Conservation (phyloP, 805 yeast genomes). For the Nematodospora valgi region DNA sequence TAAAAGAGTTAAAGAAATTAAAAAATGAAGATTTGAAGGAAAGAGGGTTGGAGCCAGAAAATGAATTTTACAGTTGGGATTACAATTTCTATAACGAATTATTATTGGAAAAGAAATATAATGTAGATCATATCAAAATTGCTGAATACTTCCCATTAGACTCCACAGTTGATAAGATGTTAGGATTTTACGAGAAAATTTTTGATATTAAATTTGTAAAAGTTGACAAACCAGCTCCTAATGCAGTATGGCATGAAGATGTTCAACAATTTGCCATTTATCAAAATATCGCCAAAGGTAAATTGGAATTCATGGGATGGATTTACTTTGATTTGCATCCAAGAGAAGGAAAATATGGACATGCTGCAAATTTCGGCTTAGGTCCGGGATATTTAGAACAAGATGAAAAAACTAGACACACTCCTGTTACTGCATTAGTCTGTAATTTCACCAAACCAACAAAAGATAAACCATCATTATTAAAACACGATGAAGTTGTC, state of each 20-base stretch:
- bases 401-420: conserved; percentile 44
- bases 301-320: conserved; percentile 69
- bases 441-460: conserved; percentile 83
- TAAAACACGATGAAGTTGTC: conserved; percentile 74
- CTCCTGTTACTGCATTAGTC: conserved; percentile 75
- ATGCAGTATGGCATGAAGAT: conserved; percentile 72
- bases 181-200: conserved; percentile 63
- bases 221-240: conserved; percentile 31
- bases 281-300: conserved; percentile 46
- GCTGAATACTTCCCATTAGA: conserved; percentile 78
- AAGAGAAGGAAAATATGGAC: conserved; percentile 82
- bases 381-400: conserved; percentile 53
- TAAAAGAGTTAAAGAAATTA: conserved; percentile 43
- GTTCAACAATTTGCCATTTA: conserved; percentile 73
- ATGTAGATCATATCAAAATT: conserved; percentile 69
- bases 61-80: conserved; percentile 64
- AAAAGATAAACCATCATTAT: conserved; percentile 63
- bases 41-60: conserved; percentile 41
- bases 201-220: conserved; percentile 67
- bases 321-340: conserved; percentile 80
- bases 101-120: conserved; percentile 62
- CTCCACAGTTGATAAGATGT: conserved; percentile 64
- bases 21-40: conserved; percentile 51
- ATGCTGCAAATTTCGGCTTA: conserved; percentile 80
- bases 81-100: conserved; percentile 61